phyloP scores from a whole-genome alignment of 1,284 basidiomycete species.

The Omphalotus olearius region DNA sequence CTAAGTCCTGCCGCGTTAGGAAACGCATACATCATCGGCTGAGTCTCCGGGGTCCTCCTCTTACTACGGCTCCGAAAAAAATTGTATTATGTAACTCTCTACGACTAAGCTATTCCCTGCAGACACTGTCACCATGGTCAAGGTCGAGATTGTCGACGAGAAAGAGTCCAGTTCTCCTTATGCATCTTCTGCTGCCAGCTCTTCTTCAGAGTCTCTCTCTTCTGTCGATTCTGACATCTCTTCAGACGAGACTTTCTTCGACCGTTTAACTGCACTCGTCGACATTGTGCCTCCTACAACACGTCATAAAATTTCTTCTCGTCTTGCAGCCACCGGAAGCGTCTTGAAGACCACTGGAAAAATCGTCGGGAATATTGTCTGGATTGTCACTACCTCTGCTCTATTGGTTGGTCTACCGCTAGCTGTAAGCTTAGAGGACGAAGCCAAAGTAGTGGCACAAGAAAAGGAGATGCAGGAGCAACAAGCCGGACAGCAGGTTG shows the following conservation, averaged over 20 bases:
- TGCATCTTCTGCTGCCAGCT: constrained; percentile 59
- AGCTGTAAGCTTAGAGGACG: constrained; percentile 92
- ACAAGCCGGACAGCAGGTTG: constrained; percentile 88
- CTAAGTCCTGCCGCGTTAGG: too few relatives aligned
- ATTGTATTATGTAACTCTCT: neutral
- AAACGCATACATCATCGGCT: neutral
- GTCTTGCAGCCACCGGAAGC: constrained; percentile 55
- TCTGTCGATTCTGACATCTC: constrained; percentile 67
- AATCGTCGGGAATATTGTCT: constrained; percentile 83
- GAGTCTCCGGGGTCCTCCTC: constrained; percentile 11
- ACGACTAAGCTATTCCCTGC: neutral
- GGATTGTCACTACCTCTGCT: constrained; percentile 93
- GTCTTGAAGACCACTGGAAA: constrained; percentile 66
- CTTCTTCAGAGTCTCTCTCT: constrained; percentile 69
- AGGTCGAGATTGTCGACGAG: constrained; percentile 80
- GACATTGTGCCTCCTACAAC: constrained; percentile 95
- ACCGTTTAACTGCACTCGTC: constrained; percentile 87
- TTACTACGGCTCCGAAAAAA: constrained; percentile 5
- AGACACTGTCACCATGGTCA: constrained; percentile 68
- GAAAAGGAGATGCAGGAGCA: constrained; percentile 94
- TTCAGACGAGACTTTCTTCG: constrained; percentile 79
- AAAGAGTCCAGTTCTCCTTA: constrained; percentile 70
- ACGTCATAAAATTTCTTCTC: constrained; percentile 68
- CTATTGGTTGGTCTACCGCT: constrained; percentile 91
- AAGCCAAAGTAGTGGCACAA: constrained; percentile 90